Conservation (phyloP, 345 rosid species). For the Alliaria petiolata region DNA sequence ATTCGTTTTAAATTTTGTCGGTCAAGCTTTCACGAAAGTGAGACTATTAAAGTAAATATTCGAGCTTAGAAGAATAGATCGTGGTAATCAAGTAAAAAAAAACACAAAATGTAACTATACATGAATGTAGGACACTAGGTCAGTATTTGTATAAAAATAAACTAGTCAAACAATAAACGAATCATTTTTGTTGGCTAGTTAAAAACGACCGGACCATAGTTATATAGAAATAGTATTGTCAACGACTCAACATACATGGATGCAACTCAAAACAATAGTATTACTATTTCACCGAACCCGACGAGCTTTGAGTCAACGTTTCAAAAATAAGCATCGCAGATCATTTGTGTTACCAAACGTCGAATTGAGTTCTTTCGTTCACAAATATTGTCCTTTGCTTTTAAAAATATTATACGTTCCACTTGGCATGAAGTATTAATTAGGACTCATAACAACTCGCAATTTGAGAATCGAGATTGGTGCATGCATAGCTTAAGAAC, state of each 20-base stretch:
- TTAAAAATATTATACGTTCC: background rate
- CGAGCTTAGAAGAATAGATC: background rate
- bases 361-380: background rate
- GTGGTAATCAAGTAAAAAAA: background rate
- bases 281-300: background rate
- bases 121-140: background rate
- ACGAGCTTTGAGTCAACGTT: background rate
- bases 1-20: background rate
- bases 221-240: background rate
- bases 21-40: conserved; percentile 14
- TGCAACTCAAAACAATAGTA: background rate
- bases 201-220: background rate
- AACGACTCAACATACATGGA: background rate
- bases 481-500: background rate
- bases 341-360: background rate
- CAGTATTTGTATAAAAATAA: background rate
- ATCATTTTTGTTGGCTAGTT: background rate
- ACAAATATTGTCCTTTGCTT: background rate
- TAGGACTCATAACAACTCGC: background rate
- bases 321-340: background rate
- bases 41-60: background rate
- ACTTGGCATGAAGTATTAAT: background rate
- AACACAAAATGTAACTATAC: background rate
- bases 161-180: background rate
- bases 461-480: background rate